Conservation (phyloP, 345 rosid genomes). For the Sisymbrium altissimum region DNA sequence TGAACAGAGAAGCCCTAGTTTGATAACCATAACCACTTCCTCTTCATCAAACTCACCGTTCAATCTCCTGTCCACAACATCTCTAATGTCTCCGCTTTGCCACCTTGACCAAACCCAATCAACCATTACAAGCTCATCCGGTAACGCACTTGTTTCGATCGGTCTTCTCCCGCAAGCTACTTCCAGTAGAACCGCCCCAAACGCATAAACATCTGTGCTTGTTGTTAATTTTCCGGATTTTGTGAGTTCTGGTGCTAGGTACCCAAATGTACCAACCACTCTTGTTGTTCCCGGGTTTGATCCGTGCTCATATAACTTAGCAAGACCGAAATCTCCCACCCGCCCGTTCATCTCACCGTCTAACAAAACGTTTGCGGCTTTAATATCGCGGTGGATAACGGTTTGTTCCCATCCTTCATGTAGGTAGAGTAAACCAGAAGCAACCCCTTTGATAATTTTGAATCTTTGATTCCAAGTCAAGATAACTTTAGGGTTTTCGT, state of each 20-base stretch:
- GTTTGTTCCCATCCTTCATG: slow-evolving; percentile 95
- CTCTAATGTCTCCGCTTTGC: slow-evolving; percentile 57
- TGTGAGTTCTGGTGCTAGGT: slow-evolving; percentile 91
- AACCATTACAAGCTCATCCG: slow-evolving; percentile 85
- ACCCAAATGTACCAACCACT: slow-evolving; percentile 94
- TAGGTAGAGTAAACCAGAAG: slow-evolving; percentile 76
- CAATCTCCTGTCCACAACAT: slow-evolving; percentile 66
- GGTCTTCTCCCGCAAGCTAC: slow-evolving; percentile 89
- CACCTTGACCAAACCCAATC: slow-evolving; percentile 92
- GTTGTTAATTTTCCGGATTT: slow-evolving; percentile 75
- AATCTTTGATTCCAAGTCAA: slow-evolving; percentile 81
- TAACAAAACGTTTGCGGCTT: slow-evolving; percentile 78
- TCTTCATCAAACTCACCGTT: slow-evolving; percentile 56
- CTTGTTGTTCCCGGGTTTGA: slow-evolving; percentile 65
- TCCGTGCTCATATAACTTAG: slow-evolving; percentile 79
- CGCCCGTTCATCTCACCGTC: slow-evolving; percentile 76
- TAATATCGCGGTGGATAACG: slow-evolving; percentile 88
- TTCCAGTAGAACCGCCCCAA: slow-evolving; percentile 82
- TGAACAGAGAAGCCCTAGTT: slow-evolving; percentile 78
- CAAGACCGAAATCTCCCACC: slow-evolving; percentile 88
- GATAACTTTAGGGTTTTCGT: slow-evolving; percentile 44
- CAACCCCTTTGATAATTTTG: slow-evolving; percentile 72
- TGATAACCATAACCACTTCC: slow-evolving; percentile 56
- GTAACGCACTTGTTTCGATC: slow-evolving; percentile 65
- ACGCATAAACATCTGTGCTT: slow-evolving; percentile 81